These are phyloP conservation scores for Wickerhamomyces subpelliculosus DNA, from an alignment of 805 yeast species.

Conservation along the genomic window DNA sequence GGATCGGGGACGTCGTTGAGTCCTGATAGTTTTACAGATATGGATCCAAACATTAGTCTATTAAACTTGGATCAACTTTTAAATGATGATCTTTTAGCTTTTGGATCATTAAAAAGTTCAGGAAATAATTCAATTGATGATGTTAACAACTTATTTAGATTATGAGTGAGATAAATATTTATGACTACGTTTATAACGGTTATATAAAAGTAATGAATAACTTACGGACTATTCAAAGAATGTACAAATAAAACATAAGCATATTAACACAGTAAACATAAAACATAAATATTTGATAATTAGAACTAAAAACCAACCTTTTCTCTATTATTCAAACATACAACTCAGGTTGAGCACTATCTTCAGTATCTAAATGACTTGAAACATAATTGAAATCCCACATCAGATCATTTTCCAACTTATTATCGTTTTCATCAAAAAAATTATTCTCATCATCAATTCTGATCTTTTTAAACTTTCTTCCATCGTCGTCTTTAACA, in stretches of 20 bases:
- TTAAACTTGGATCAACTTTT: slow-evolving; percentile 3
- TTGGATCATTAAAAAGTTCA: not conserved
- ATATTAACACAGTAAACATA: too few relatives aligned
- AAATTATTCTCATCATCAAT: slow-evolving; percentile 13
- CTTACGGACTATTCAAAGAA: too few relatives aligned
- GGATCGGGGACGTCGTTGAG: not conserved
- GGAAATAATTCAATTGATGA: too few relatives aligned
- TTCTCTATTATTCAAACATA: too few relatives aligned
- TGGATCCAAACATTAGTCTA: not conserved
- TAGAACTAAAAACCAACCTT: too few relatives aligned
- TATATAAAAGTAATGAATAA: too few relatives aligned
- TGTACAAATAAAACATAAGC: too few relatives aligned
- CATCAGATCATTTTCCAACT: slow-evolving; percentile 11
- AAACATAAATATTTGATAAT: too few relatives aligned
- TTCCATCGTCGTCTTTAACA: not conserved
- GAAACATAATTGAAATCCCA: slow-evolving; percentile 18
- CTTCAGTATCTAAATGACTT: slow-evolving; percentile 2
- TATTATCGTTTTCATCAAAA: slow-evolving; percentile 11
- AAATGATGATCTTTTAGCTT: not conserved
- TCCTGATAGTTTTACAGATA: not conserved
- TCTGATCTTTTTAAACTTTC: slow-evolving; percentile 12
- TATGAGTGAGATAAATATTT: too few relatives aligned
- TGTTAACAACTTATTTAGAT: too few relatives aligned
- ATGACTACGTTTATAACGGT: too few relatives aligned
- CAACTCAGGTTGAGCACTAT: not conserved